A percentile compares a stretch with the other conserved stretches of the same genome.
These are phyloP conservation scores for Linnemannia elongata DNA, from an alignment of 192 early-diverging fungal genomes.

Conservation along the genomic window DNA sequence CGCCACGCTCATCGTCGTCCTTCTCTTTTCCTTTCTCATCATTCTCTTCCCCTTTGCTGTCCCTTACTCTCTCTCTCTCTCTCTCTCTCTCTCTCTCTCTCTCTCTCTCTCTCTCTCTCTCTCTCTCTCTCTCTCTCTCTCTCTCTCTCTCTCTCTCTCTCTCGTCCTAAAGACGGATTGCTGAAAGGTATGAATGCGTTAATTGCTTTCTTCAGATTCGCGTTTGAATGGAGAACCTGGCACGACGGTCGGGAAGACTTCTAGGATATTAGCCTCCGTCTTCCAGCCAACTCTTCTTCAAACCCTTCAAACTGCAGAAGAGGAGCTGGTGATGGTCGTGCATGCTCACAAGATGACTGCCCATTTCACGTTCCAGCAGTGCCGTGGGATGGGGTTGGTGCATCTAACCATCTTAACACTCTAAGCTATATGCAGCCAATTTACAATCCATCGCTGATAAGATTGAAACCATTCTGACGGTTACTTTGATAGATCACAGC, in stretches of 20 bases:
- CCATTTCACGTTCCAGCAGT: constrained; percentile 29
- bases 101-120: background rate
- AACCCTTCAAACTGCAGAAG: constrained; percentile 22
- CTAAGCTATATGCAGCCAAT: background rate
- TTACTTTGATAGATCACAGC: background rate
- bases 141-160: background rate
- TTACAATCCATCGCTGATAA: background rate
- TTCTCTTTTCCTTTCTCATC: no score
- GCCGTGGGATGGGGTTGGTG: constrained; percentile 12
- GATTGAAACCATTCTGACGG: background rate
- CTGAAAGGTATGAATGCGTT: background rate
- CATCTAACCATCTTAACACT: constrained; percentile 11
- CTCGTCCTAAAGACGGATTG: background rate
- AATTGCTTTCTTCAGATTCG: background rate
- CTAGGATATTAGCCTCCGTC: constrained; percentile 1
- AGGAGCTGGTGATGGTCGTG: constrained; percentile 31
- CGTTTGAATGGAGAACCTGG: constrained; percentile 18
- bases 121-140: background rate
- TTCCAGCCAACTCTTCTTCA: constrained; percentile 17
- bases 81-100: background rate
- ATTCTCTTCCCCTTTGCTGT: no score
- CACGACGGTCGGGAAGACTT: constrained; percentile 22
- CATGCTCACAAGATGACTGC: constrained; percentile 29
- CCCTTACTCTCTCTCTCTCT: no score
- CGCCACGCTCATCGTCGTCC: no score